A percentile compares a stretch with the other conserved stretches of the same genome.
phyloP scores from a whole-genome alignment of 306 rosid species.

The Corylus americana region DNA sequence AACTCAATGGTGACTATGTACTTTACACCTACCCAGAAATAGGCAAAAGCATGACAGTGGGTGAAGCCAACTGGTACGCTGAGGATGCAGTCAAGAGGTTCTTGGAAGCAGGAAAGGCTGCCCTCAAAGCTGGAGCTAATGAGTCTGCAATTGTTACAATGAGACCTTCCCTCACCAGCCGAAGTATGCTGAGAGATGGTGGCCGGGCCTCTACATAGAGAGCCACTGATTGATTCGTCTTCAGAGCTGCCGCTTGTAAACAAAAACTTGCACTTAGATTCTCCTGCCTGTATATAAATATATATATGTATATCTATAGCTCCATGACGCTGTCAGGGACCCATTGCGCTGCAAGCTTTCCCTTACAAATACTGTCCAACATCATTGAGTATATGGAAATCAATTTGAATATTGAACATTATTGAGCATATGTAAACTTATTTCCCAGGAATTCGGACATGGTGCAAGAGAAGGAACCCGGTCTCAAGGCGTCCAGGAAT shows the following conservation, averaged over 20 bases:
- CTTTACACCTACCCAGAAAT: slow-evolving; percentile 76
- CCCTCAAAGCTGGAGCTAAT: slow-evolving; percentile 85
- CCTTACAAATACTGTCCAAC: background rate
- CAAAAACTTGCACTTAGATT: background rate
- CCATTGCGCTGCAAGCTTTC: background rate
- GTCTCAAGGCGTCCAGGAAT: no score
- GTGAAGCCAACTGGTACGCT: slow-evolving; percentile 80
- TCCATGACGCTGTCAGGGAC: background rate
- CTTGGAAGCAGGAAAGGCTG: slow-evolving; percentile 81
- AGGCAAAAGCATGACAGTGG: slow-evolving; percentile 71
- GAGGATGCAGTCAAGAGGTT: slow-evolving; percentile 95
- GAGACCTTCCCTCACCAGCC: slow-evolving; percentile 92
- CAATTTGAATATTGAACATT: no score
- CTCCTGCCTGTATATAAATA: background rate
- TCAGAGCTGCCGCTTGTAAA: slow-evolving; percentile 22
- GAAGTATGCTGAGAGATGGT: slow-evolving; percentile 38
- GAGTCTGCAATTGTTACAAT: slow-evolving; percentile 81
- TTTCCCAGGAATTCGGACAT: no score
- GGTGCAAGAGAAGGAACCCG: no score
- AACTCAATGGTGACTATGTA: slow-evolving; percentile 84
- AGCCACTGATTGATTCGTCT: slow-evolving; percentile 40
- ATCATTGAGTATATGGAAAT: background rate
- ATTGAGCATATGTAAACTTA: no score
- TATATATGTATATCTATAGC: background rate
- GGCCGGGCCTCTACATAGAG: slow-evolving; percentile 17